These are phyloP conservation scores for Zygotorulaspora danielsina DNA, from an alignment of 805 yeast species.

Conservation along the genomic window DNA sequence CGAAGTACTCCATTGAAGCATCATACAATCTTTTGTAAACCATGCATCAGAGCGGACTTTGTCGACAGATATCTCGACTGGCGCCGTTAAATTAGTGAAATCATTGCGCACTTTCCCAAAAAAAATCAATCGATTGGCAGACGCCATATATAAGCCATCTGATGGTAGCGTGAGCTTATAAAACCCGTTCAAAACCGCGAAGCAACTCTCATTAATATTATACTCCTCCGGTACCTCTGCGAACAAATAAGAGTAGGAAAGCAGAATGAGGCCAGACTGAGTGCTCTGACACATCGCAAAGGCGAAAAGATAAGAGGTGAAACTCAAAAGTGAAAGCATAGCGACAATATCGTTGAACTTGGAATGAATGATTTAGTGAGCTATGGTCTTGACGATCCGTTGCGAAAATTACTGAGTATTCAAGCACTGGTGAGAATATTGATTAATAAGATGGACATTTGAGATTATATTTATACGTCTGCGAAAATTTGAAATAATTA, in stretches of 20 bases:
- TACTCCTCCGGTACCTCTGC: constrained; percentile 1
- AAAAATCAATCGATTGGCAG: neutral
- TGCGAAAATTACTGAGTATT: neutral
- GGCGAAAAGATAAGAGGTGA: neutral
- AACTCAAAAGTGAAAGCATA: neutral
- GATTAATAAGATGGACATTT: neutral
- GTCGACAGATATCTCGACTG: neutral
- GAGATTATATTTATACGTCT: too few species aligned
- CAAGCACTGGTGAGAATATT: neutral
- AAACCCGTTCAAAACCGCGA: neutral
- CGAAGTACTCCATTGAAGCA: constrained; percentile 1
- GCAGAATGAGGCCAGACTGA: constrained; percentile 1
- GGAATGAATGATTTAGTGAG: neutral
- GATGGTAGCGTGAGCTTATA: neutral
- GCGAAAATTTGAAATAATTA: too few species aligned
- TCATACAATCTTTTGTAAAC: neutral
- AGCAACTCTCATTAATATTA: neutral
- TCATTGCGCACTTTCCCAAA: constrained; percentile 1
- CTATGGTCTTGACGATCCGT: neutral
- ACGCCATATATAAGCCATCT: neutral
- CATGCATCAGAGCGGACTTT: neutral
- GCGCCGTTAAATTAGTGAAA: constrained; percentile 1
- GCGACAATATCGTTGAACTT: neutral
- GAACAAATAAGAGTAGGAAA: constrained; percentile 1
- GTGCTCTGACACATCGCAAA: neutral